Evolutionary conservation across 2,329 filamentous ascomycete genomes (phyloP), one percentile per base, ranked within the genome.

Genomic region (Ceratocystis destructans): DNA sequence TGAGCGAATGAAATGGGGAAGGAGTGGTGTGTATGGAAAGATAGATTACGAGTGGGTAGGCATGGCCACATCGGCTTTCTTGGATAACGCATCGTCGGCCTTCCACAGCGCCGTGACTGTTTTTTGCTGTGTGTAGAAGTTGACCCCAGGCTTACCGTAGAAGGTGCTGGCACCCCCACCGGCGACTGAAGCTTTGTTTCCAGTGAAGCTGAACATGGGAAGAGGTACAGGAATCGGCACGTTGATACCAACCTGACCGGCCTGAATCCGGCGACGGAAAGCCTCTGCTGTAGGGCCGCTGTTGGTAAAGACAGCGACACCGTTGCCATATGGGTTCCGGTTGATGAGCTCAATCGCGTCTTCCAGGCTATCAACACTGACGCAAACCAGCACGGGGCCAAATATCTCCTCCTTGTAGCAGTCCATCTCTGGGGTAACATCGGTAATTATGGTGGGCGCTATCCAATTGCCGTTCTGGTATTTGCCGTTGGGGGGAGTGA

Each of bases 71-170:
- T 87, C 85, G 17, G 92, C 92, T 82, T 92, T 93, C 70, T 86
- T 88, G 66, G 85, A 87, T 62, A 94, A 83, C 0, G 90, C 92
- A 61, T 69, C 68, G 6, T 57, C 67, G 12, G 64, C 64, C 68
- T 64, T 68, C 94, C 94, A 99, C 74, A 95, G 78, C 70, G 90
- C 87, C 64, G 94, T 99, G 62, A 99, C 94, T 2, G 94, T 99
- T 88, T 99, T 97, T 74, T 89, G 83, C 79, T 97, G 94, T 2
- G 94, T 99, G 77, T 96, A 97, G 75, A 99, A 99, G 74, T 89
- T 87, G 74, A 99, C 77, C 28, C 93, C 94, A 0, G 91, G 90
- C 77, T 89, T 88, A 70, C 94, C 94, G 77, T 99, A 99, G 75
- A 99, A 97, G 17, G 91, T 96, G 78, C 84, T 96, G 46, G 89